These are phyloP conservation scores for Periconia sp. DNA, from an alignment of 2,329 filamentous ascomycete species.

Conservation along the genomic window DNA sequence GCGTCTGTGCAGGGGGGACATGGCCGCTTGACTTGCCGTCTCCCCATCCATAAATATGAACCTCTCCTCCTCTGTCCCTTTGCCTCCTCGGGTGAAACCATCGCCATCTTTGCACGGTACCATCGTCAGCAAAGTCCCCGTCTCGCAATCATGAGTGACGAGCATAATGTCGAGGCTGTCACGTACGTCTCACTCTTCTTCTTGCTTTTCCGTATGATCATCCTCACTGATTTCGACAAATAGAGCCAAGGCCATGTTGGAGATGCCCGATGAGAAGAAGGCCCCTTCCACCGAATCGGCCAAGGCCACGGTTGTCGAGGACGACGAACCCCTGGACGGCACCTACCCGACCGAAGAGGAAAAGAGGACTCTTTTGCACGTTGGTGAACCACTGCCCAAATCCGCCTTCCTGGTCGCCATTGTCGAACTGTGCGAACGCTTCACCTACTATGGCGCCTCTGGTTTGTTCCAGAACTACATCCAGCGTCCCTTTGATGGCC, in stretches of 20 bases:
- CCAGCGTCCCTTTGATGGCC: slow-evolving; percentile 42
- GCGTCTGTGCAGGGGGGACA: background rate
- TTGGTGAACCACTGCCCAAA: slow-evolving; percentile 51
- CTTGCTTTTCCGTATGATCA: too few relatives aligned
- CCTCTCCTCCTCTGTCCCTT: background rate
- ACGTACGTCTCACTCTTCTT: slow-evolving; percentile 21
- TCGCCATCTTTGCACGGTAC: background rate
- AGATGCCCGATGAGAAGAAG: slow-evolving; percentile 26
- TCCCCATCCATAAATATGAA: background rate
- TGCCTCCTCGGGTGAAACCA: slow-evolving; percentile 2
- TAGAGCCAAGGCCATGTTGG: slow-evolving; percentile 35
- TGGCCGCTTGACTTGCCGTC: background rate
- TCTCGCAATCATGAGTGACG: slow-evolving; percentile 17
- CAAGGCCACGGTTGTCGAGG: slow-evolving; percentile 12
- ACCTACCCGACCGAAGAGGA: slow-evolving; percentile 48
- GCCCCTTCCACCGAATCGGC: slow-evolving; percentile 10
- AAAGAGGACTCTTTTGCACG: slow-evolving; percentile 45
- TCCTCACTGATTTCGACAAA: background rate
- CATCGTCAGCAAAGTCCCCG: background rate
- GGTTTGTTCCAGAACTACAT: slow-evolving; percentile 56
- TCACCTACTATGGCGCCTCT: slow-evolving; percentile 51
- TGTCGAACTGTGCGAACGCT: slow-evolving; percentile 54
- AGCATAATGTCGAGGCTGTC: slow-evolving; percentile 30
- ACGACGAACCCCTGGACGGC: slow-evolving; percentile 32
- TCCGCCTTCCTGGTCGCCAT: slow-evolving; percentile 52